Base-by-base conservation (phyloP, 1,139 yeast genomes). In the Ogataea hybrid region DNA sequence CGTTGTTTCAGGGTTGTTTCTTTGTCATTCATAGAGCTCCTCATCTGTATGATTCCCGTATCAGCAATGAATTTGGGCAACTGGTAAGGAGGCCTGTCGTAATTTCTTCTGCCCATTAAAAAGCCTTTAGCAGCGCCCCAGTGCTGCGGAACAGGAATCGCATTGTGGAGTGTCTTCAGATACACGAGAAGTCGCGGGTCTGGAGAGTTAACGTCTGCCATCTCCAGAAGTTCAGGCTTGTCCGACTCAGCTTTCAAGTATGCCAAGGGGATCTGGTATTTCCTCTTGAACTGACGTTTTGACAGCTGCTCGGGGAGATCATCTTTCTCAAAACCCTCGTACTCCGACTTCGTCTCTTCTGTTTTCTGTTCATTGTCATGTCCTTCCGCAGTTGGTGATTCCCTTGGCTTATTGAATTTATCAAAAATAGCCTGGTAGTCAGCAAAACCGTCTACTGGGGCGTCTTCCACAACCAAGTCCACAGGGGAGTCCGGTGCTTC, bases 21-120 rank as follows among this genome's bases (percentile, higher is more conserved):
- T 28, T 73, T 77, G 10, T 67, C 71, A 15, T 69, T 69, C 25
- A 68, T 63, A 0, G 75, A 67, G 47, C 81, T 79, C 58, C 97
- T 74, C 96, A 90, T 86, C 46, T 85, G 90, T 54, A 81, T 78
- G 32, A 92, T 89, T 1, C 96, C 97, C 0, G 97, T 92, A 42
- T 80, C 89, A 37, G 70, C 73, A 34, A 92, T 88, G 52, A 78
- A 84, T 33, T 76, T 72, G 0, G 98, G 98, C 12, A 92, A 68
- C 53, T 79, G 79, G 59, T 86, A 92, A 0, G 90, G 86, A 6
- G 73, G 72, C 52, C 80, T 78, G 46, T 83, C 90, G n/a, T 81
- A 54, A 1, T 94, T 86, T 44, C 85, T 72, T 51, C 81, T 75
- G 0, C 82, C 72, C 0, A 92, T 71, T n/a, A 90, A 66, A 53